These are phyloP conservation scores for Exsudoporus frostii DNA, from an alignment of 768 basidiomycete genomes.

Conservation along the genomic window DNA sequence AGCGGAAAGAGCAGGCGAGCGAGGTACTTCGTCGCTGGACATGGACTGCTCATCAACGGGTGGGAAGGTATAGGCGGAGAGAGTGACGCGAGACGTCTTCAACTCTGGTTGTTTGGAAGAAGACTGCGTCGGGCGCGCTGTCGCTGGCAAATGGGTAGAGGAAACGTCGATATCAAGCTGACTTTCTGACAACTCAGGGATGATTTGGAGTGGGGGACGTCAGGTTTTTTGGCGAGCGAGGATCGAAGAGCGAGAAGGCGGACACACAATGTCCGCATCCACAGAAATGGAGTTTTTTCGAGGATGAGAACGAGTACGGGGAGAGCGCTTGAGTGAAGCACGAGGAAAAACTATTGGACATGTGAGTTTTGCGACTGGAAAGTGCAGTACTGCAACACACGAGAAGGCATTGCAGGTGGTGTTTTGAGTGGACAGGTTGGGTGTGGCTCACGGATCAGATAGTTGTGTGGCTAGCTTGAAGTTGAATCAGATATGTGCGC, in stretches of 20 bases:
- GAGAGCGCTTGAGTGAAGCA: constrained; percentile 26
- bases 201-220: constrained; percentile 33
- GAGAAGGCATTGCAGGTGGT: constrained; percentile 19
- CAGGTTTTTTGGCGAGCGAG: constrained; percentile 12
- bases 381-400: constrained; percentile 11
- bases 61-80: constrained; percentile 31
- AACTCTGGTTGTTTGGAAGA: background rate
- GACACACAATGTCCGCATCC: constrained; percentile 1
- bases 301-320: constrained; percentile 19
- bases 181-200: constrained; percentile 28
- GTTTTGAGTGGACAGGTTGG: too few species aligned
- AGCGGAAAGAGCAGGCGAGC: constrained; percentile 30
- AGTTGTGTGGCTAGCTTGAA: too few species aligned
- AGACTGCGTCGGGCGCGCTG: constrained; percentile 16
- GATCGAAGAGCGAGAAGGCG: constrained; percentile 5
- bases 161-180: constrained; percentile 4
- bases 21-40: constrained; percentile 18
- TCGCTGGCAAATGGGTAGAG: constrained; percentile 10
- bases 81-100: constrained; percentile 23
- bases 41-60: constrained; percentile 29
- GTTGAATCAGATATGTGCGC: too few species aligned
- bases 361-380: background rate
- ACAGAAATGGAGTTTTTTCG: constrained; percentile 18
- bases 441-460: too few species aligned
- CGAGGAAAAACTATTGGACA: constrained; percentile 19